Conservation (phyloP, 257 asterid species). For the Craterostigma plantagineum region DNA sequence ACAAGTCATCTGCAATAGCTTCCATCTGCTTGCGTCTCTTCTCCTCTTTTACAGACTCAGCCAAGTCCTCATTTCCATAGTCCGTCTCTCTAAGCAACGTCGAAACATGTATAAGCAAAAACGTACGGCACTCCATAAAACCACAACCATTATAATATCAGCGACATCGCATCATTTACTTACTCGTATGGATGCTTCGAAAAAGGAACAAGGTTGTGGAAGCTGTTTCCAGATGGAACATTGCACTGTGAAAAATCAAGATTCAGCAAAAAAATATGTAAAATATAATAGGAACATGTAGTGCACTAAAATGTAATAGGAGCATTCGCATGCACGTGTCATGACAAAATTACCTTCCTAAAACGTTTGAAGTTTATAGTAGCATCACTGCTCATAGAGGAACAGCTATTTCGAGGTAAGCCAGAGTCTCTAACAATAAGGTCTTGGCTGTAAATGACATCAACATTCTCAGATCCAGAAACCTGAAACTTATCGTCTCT, state of each 20-base stretch:
- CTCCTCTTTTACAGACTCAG: constrained; percentile 59
- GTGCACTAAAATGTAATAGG: not conserved
- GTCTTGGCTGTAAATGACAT: constrained; percentile 66
- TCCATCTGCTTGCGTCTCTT: constrained; percentile 79
- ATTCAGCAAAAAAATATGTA: constrained; percentile 2
- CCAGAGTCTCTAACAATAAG: constrained; percentile 45
- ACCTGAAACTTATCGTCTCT: constrained; percentile 21
- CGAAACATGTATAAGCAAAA: constrained; percentile 1
- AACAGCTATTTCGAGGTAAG: constrained; percentile 13
- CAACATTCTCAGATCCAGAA: constrained; percentile 36
- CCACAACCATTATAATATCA: constrained; percentile 6
- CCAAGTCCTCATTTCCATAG: constrained; percentile 51
- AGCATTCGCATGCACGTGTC: not conserved
- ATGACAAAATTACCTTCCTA: constrained; percentile 43
- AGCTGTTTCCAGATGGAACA: constrained; percentile 73
- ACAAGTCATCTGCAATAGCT: constrained; percentile 83
- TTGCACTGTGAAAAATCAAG: constrained; percentile 14
- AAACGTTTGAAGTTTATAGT: constrained; percentile 60
- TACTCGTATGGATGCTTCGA: constrained; percentile 69
- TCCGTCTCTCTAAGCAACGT: constrained; percentile 40
- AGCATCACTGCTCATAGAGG: constrained; percentile 13
- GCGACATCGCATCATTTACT: constrained; percentile 12
- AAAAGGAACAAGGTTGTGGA: constrained; percentile 58
- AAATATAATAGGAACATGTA: not conserved
- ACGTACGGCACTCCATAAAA: constrained; percentile 5